A percentile compares a stretch with the other conserved stretches of the same genome.
Evolutionary conservation across 2,329 filamentous ascomycete species (phyloP).

Genomic region (Sclerotinia sclerotiorum): DNA sequence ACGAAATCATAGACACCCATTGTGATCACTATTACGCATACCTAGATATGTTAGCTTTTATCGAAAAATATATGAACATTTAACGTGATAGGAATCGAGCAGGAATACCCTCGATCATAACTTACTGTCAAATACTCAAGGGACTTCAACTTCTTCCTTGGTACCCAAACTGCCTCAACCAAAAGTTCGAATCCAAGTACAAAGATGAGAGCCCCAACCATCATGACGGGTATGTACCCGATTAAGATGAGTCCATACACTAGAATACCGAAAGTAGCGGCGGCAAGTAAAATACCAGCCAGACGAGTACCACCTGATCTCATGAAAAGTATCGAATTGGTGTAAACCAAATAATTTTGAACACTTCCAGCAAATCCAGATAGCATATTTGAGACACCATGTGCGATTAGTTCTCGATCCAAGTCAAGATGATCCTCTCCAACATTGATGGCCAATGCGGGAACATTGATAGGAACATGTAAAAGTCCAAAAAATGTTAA

Average conservation of each 20-base stretch:
- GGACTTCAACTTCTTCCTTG: conserved; percentile 80
- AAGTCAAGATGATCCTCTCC: conserved; percentile 91
- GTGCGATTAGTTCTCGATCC: conserved; percentile 86
- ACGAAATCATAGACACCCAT: conserved; percentile 99
- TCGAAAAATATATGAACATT: neutral
- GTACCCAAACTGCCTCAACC: conserved; percentile 82
- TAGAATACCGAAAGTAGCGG: conserved; percentile 78
- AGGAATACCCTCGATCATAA: conserved; percentile 15
- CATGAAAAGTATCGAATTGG: conserved; percentile 96
- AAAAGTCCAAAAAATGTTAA: conserved; percentile 96
- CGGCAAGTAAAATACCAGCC: conserved; percentile 81
- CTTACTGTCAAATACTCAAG: conserved; percentile 84
- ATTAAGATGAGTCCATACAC: conserved; percentile 83
- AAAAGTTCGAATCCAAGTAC: conserved; percentile 90
- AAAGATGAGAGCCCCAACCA: conserved; percentile 94
- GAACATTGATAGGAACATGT: conserved; percentile 97
- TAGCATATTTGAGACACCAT: conserved; percentile 88
- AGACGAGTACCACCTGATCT: conserved; percentile 82
- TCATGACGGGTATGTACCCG: conserved; percentile 93
- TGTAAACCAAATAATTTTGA: conserved; percentile 95
- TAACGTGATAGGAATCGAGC: neutral
- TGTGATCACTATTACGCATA: conserved; percentile 83
- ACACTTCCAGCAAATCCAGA: conserved; percentile 88
- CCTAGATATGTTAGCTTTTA: conserved; percentile 46
- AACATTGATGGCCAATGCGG: conserved; percentile 83